Evolutionary conservation across 2,329 filamentous ascomycete species (phyloP).

Genomic region (Fusarium praegraminearum): DNA sequence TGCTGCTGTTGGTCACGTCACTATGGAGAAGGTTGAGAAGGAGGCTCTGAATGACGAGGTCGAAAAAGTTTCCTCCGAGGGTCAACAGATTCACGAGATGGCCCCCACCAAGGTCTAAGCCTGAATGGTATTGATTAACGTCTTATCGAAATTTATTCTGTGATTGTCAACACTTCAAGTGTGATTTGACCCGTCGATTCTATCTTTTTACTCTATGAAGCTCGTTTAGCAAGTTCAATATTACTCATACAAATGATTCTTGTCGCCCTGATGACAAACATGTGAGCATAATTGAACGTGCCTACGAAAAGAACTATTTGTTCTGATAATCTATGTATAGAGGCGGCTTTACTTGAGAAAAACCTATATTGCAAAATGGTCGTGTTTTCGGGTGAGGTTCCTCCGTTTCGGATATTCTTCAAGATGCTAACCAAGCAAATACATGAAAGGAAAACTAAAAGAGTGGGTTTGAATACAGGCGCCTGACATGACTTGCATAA

Average conservation of each 20-base stretch:
- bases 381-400: neutral
- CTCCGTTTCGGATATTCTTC: neutral
- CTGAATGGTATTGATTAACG: neutral
- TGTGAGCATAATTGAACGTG: neutral
- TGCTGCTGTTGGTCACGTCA: slow-evolving; percentile 62
- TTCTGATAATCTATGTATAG: neutral
- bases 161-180: neutral
- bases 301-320: rapidly evolving
- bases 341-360: rapidly evolving
- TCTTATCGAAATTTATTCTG: neutral
- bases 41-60: slow-evolving; percentile 49
- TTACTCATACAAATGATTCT: neutral
- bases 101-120: slow-evolving; percentile 7
- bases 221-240: slow-evolving; percentile 14
- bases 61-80: slow-evolving; percentile 11
- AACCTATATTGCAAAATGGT: neutral
- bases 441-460: neutral
- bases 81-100: slow-evolving; percentile 15
- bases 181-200: neutral
- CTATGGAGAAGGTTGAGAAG: slow-evolving; percentile 67
- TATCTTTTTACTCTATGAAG: neutral
- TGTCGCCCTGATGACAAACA: rapidly evolving
- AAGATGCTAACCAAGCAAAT: neutral
- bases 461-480: neutral
- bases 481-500: neutral